Percentiles rank a stretch among this genome's conserved stretches.
Evolutionary conservation across 805 yeast genomes (phyloP).

Genomic region (Hanseniaspora lachancei): DNA sequence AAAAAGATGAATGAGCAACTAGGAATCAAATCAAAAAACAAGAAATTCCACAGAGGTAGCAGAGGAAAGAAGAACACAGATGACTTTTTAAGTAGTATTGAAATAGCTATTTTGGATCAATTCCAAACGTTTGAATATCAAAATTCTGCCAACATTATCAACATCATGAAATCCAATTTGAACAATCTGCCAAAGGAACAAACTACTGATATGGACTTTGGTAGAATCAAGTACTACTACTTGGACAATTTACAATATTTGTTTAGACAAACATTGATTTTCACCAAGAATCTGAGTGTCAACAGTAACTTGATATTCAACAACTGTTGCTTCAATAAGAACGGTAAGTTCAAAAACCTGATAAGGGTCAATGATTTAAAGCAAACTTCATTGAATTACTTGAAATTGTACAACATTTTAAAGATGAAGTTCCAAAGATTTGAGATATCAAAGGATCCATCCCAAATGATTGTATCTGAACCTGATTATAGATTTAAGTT

Average conservation of each 20-base stretch:
- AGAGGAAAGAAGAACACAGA: conserved; percentile 42
- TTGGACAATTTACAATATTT: conserved; percentile 65
- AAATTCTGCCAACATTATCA: conserved; percentile 73
- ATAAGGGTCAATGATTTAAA: conserved; percentile 32
- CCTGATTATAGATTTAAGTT: conserved; percentile 74
- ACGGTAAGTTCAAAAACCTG: conserved; percentile 50
- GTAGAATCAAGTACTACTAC: conserved; percentile 84
- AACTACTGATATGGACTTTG: conserved; percentile 68
- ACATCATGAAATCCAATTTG: conserved; percentile 51
- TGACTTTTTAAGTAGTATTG: conserved; percentile 83
- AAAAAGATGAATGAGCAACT: conserved; percentile 16
- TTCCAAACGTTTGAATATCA: conserved; percentile 82
- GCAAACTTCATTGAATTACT: conserved; percentile 46
- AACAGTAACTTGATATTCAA: conserved; percentile 53
- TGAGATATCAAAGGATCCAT: conserved; percentile 23
- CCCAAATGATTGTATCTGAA: conserved; percentile 33
- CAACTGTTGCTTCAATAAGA: conserved; percentile 39
- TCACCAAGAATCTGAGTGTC: conserved; percentile 70
- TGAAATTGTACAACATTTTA: conserved; percentile 32
- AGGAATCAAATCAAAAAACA: conserved; percentile 4
- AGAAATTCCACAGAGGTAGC: conserved; percentile 13
- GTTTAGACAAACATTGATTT: conserved; percentile 65
- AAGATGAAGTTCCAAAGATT: conserved; percentile 61
- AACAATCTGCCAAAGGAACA: conserved; percentile 68
- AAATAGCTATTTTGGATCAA: conserved; percentile 65